Percentiles rank a stretch among this genome's conserved stretches.
Conservation (phyloP, 495 filamentous ascomycete genomes). For the Tuber borchii region DNA sequence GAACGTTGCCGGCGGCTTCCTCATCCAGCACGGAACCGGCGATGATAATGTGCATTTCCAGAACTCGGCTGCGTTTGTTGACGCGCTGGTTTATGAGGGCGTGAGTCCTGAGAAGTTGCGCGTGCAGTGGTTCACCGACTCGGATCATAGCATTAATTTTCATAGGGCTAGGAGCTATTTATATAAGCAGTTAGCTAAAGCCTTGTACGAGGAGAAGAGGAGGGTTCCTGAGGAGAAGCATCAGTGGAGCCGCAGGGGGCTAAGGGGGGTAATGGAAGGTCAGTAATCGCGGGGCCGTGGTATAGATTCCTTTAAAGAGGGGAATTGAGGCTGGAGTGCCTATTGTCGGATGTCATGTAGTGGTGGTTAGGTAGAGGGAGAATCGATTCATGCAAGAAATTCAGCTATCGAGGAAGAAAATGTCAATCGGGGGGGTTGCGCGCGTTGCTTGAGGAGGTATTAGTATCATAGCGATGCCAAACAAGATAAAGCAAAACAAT, state of each 20-base stretch:
- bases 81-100: conserved; percentile 48
- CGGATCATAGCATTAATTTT: conserved; percentile 50
- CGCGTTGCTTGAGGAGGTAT: too few species aligned
- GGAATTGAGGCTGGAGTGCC: not conserved
- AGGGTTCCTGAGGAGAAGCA: conserved; percentile 42
- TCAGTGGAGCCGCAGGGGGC: conserved; percentile 44
- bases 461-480: too few species aligned
- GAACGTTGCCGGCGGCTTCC: conserved; percentile 49
- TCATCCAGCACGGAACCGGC: conserved; percentile 53
- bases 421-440: too few species aligned
- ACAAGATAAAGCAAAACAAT: too few species aligned
- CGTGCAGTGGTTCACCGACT: conserved; percentile 52
- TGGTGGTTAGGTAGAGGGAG: not conserved
- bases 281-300: not conserved
- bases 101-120: conserved; percentile 52
- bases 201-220: conserved; percentile 49
- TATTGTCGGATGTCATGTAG: not conserved
- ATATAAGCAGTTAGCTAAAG: conserved; percentile 51
- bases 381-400: not conserved
- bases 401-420: too few species aligned
- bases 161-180: conserved; percentile 47
- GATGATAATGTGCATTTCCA: conserved; percentile 60
- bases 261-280: not conserved
- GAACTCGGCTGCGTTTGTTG: conserved; percentile 50
- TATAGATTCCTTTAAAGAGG: not conserved